These are phyloP conservation scores for Lasiosphaeria hispida DNA, from an alignment of 495 filamentous ascomycete genomes.

Conservation along the genomic window DNA sequence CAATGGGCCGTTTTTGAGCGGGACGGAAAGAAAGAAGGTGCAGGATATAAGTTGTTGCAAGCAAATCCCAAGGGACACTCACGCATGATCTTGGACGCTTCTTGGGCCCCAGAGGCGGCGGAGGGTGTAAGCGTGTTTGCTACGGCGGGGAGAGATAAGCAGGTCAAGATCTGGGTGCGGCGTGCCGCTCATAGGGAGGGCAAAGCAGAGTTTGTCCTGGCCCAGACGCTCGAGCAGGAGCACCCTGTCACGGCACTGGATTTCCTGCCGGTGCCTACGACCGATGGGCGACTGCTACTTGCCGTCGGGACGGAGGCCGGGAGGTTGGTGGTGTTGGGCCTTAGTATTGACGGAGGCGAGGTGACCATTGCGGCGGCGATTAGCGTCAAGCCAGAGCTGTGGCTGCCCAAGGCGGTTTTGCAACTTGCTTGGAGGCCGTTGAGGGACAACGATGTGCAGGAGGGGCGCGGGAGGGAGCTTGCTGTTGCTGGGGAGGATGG, in stretches of 20 bases:
- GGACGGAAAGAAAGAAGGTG: constrained; percentile 29
- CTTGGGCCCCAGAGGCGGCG: constrained; percentile 63
- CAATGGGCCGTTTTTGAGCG: constrained; percentile 81
- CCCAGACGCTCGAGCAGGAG: constrained; percentile 21
- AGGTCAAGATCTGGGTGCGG: constrained; percentile 70
- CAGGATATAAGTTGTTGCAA: constrained; percentile 52
- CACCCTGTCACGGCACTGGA: constrained; percentile 75
- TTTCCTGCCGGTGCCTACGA: constrained; percentile 46
- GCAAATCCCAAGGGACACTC: constrained; percentile 81
- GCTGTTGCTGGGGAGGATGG: constrained; percentile 82
- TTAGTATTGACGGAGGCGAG: constrained; percentile 38
- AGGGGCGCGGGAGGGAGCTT: constrained; percentile 47
- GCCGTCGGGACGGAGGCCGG: constrained; percentile 68
- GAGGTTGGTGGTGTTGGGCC: constrained; percentile 42
- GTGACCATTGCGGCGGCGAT: constrained; percentile 45
- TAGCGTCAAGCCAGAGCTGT: constrained; percentile 42
- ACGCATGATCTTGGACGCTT: constrained; percentile 82
- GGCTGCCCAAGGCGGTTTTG: constrained; percentile 71
- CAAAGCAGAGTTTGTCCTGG: constrained; percentile 31
- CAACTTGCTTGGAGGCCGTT: constrained; percentile 75
- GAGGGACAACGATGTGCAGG: constrained; percentile 17
- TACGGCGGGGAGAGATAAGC: constrained; percentile 85
- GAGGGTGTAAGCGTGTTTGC: constrained; percentile 56
- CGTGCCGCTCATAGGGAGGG: constrained; percentile 17
- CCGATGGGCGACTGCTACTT: constrained; percentile 50